Evolutionary conservation across 2,329 filamentous ascomycete genomes (phyloP).

Genomic region (Fusarium mangiferae): DNA sequence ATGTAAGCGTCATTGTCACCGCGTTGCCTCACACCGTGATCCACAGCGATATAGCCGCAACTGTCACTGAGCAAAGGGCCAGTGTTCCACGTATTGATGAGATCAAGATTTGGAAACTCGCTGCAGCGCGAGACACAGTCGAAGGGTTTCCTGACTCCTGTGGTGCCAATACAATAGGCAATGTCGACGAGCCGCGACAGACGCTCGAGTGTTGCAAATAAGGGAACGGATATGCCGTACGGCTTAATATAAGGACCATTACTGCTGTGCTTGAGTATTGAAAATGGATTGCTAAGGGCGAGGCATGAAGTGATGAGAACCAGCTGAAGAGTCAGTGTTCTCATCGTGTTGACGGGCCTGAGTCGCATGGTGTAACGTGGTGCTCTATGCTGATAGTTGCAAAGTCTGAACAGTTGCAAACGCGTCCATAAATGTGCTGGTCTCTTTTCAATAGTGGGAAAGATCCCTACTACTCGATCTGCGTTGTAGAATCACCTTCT

Average conservation of each 20-base stretch:
- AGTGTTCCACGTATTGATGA: conserved; percentile 90
- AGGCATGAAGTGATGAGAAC: conserved; percentile 21
- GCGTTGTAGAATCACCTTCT: background rate
- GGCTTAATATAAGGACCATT: conserved; percentile 40
- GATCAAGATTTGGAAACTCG: conserved; percentile 82
- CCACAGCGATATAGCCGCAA: conserved; percentile 93
- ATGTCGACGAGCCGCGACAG: conserved; percentile 93
- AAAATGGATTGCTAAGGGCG: conserved; percentile 16
- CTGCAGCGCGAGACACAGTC: conserved; percentile 83
- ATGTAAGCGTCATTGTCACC: conserved; percentile 16
- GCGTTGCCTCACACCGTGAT: conserved; percentile 61
- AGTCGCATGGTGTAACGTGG: conserved; percentile 18
- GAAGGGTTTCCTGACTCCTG: conserved; percentile 86
- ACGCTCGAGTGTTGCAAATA: conserved; percentile 88
- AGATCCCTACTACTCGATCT: background rate
- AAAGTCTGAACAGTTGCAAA: background rate
- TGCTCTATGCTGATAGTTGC: background rate
- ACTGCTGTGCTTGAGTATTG: conserved; percentile 14
- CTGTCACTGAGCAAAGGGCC: conserved; percentile 87
- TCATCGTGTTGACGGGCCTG: background rate
- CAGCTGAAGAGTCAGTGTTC: conserved; percentile 33
- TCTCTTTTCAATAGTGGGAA: background rate
- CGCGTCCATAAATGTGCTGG: background rate
- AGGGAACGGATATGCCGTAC: conserved; percentile 52
- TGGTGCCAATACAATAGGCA: conserved; percentile 88